phyloP scores from a whole-genome alignment of 352 stramenopile species.

The Pythium sukuiense region DNA sequence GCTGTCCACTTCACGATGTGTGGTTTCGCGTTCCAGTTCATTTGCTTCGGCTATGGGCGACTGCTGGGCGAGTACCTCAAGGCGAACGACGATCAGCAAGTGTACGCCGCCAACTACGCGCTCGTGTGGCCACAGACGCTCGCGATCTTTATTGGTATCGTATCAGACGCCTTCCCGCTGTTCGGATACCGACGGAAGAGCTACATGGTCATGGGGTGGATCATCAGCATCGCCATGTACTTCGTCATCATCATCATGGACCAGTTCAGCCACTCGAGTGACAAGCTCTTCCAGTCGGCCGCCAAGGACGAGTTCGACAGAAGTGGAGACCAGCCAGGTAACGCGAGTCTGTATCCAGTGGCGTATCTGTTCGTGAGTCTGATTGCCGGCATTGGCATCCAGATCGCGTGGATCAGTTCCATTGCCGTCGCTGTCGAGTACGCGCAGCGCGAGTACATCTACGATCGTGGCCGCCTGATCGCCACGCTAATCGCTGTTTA shows the following conservation, averaged over 20 bases:
- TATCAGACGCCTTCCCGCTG: conserved; percentile 63
- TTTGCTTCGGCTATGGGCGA: conserved; percentile 16
- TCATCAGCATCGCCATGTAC: conserved; percentile 18
- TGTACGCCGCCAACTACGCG: conserved; percentile 26
- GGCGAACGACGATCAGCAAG: conserved; percentile 12
- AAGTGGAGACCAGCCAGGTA: neutral
- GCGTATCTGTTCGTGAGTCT: conserved; percentile 23
- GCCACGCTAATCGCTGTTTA: conserved; percentile 12
- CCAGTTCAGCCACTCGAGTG: conserved; percentile 9
- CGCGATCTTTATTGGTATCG: conserved; percentile 68
- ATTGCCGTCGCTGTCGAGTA: conserved; percentile 22
- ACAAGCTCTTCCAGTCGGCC: neutral
- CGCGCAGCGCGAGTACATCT: conserved; percentile 30
- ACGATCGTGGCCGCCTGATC: conserved; percentile 20
- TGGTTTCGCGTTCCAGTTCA: conserved; percentile 25
- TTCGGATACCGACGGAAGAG: conserved; percentile 66
- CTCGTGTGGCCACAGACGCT: conserved; percentile 59
- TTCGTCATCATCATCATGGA: conserved; percentile 13
- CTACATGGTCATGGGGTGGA: conserved; percentile 73
- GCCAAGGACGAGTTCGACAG: neutral
- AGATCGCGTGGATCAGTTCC: conserved; percentile 18
- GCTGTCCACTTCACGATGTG: conserved; percentile 9
- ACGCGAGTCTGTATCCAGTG: neutral
- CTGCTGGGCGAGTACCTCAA: conserved; percentile 24
- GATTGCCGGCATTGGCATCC: conserved; percentile 14